A percentile compares a stretch with the other conserved stretches of the same genome.
phyloP scores from a whole-genome alignment of 2,329 filamentous ascomycete genomes.

The Trichoderma arundinaceum region DNA sequence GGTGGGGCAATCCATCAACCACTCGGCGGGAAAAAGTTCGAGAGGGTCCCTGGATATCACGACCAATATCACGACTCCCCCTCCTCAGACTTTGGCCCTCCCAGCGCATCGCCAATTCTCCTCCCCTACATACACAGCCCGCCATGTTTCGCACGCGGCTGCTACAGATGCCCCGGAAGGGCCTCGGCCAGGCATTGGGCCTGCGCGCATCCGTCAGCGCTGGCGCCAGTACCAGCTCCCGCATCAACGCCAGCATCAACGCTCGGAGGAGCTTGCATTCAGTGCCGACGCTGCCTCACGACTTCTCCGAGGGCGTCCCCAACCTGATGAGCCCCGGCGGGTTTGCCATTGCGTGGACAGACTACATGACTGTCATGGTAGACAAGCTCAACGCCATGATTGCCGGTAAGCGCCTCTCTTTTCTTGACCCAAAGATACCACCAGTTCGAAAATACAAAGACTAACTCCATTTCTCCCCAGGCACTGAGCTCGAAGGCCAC shows the following conservation, averaged over 20 bases:
- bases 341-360: constrained; percentile 78
- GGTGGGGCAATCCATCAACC: constrained; percentile 22
- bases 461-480: constrained; percentile 50
- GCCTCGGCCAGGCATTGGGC: constrained; percentile 46
- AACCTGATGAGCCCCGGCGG: constrained; percentile 71
- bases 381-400: constrained; percentile 77
- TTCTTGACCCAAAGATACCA: too few species aligned
- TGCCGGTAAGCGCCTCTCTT: constrained; percentile 63
- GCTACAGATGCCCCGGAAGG: constrained; percentile 58
- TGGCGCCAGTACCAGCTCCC: neutral
- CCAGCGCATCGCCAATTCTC: neutral
- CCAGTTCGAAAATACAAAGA: too few species aligned
- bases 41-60: constrained; percentile 10
- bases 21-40: constrained; percentile 29
- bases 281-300: constrained; percentile 54
- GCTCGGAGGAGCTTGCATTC: constrained; percentile 51
- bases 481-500: constrained; percentile 66
- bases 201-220: constrained; percentile 44
- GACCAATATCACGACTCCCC: neutral
- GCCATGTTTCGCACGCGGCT: constrained; percentile 60
- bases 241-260: neutral
- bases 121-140: constrained; percentile 23
- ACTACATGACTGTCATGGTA: constrained; percentile 78
- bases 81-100: neutral
- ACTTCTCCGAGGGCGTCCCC: constrained; percentile 62